A percentile compares a stretch with the other conserved stretches of the same genome.
These are phyloP conservation scores for Claviceps cyperi DNA, from an alignment of 2,329 filamentous ascomycete species.

Conservation along the genomic window DNA sequence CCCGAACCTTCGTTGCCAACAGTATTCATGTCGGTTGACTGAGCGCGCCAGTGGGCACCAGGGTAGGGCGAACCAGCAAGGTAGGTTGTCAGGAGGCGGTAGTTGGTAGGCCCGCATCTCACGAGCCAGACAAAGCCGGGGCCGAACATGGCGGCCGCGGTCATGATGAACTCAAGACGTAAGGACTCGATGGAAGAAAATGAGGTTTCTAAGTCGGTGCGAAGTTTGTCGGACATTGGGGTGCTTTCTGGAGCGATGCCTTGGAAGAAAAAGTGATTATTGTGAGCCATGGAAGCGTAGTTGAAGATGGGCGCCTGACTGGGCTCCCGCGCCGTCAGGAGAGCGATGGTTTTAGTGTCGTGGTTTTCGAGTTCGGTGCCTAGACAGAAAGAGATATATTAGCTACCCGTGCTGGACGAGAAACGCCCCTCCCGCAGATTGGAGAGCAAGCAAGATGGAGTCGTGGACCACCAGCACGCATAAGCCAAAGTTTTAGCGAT, in stretches of 20 bases:
- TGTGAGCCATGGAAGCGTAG: slow-evolving; percentile 89
- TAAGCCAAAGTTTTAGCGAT: not conserved
- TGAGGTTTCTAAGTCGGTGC: slow-evolving; percentile 45
- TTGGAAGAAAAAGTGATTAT: slow-evolving; percentile 75
- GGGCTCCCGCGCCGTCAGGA: slow-evolving; percentile 67
- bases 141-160: slow-evolving; percentile 83
- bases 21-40: slow-evolving; percentile 57
- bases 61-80: slow-evolving; percentile 80
- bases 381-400: slow-evolving; percentile 16
- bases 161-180: slow-evolving; percentile 62
- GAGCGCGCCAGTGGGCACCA: slow-evolving; percentile 66
- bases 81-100: slow-evolving; percentile 74
- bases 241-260: slow-evolving; percentile 29
- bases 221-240: slow-evolving; percentile 41
- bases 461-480: not conserved
- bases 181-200: slow-evolving; percentile 80
- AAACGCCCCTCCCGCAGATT: not conserved
- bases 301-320: slow-evolving; percentile 74
- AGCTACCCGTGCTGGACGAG: not conserved
- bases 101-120: slow-evolving; percentile 32
- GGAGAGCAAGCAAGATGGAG: not conserved
- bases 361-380: slow-evolving; percentile 50
- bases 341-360: slow-evolving; percentile 51
- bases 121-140: slow-evolving; percentile 97
- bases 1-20: slow-evolving; percentile 26